Base-by-base conservation (phyloP, 768 basidiomycete species). In the Calocybe gangraenosa region DNA sequence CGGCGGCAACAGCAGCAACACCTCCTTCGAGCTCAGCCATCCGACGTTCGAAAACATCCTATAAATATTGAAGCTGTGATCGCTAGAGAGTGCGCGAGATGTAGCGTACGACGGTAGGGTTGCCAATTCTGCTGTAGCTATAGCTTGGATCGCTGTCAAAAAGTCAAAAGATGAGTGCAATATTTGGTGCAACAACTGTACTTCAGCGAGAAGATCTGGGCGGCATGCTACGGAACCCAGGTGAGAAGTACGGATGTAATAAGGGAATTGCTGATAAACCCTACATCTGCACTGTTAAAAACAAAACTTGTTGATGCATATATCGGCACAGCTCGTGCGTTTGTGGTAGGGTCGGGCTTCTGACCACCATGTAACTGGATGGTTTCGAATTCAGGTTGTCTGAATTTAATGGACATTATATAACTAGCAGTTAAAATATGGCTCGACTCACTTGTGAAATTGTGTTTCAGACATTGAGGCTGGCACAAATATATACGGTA, bases 11-110 rank as follows among this genome's bases (percentile, higher is more conserved):
- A 5, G 88, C 88, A 0, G 85, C 87, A 1, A 68, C 70, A 19
- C 89, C 89, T 9, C 86, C 84, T 61, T 92, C 89, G n/a, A 91
- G 71, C 0, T 84, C 84, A 3, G 85, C 82, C 20, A 90, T 81
- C 6, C 88, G 79, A 45, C 82, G 74, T 61, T 91, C 89, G 52
- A 92, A 88, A 1, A 89, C 83, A 44, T 81, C 82, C 84, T 86
- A 44, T 25, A 38, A 32, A 39, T 19, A 1, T 21, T 28, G 21
- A 21, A n/a, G 28, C 14, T 7, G 32, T 3, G 5, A 13, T 32
- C 9, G 20, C 14, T 18, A 21, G 7, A 39, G 20, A 18, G 4
- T 37, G 13, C 2, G 22, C 9, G 9, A 8, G 20, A 13, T 13
- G 18, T 17, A 17, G 69, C 76, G 25, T 59, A 80, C 81, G 28